Percentiles rank a stretch among this genome's conserved stretches.
Evolutionary conservation across 805 yeast genomes (phyloP).

Genomic region (Isabelozyma gotoi): DNA sequence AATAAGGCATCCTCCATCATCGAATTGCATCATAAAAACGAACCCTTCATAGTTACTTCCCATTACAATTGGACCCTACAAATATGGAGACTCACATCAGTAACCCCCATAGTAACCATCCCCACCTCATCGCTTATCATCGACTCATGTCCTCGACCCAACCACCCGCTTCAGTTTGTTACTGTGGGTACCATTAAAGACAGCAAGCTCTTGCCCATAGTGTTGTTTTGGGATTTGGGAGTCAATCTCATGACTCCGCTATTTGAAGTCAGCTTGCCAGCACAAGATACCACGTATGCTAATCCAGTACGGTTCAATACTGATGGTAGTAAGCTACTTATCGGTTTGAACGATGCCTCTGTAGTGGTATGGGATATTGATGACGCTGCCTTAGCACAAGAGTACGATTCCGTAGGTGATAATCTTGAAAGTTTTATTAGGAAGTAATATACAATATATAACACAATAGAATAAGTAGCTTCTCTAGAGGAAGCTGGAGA

Average conservation of each 20-base stretch:
- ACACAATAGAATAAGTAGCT: too few species aligned
- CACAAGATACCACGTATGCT: constrained; percentile 4
- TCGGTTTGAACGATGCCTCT: constrained; percentile 23
- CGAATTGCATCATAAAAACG: constrained; percentile 1
- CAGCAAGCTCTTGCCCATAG: constrained; percentile 6
- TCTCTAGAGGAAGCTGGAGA: constrained; percentile 20
- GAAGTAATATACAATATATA: constrained; percentile 3
- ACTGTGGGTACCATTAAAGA: constrained; percentile 19
- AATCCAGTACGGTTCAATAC: constrained; percentile 10
- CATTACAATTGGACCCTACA: constrained; percentile 22
- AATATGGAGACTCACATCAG: constrained; percentile 14
- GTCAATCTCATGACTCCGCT: constrained; percentile 16
- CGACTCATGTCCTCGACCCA: constrained; percentile 17
- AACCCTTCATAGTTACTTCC: constrained; percentile 13
- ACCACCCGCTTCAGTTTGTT: constrained; percentile 20
- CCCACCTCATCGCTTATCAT: constrained; percentile 18
- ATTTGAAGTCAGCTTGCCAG: constrained; percentile 5
- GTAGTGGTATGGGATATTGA: constrained; percentile 10
- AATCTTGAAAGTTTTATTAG: neutral
- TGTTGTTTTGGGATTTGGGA: constrained; percentile 33
- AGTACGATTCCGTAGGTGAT: neutral
- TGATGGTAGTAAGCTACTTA: constrained; percentile 15
- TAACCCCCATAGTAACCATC: constrained; percentile 14
- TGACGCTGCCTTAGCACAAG: constrained; percentile 4
- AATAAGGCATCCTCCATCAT: constrained; percentile 3